Evolutionary conservation across 495 filamentous ascomycete species (phyloP).

Genomic region (Penicillium riverlandense): DNA sequence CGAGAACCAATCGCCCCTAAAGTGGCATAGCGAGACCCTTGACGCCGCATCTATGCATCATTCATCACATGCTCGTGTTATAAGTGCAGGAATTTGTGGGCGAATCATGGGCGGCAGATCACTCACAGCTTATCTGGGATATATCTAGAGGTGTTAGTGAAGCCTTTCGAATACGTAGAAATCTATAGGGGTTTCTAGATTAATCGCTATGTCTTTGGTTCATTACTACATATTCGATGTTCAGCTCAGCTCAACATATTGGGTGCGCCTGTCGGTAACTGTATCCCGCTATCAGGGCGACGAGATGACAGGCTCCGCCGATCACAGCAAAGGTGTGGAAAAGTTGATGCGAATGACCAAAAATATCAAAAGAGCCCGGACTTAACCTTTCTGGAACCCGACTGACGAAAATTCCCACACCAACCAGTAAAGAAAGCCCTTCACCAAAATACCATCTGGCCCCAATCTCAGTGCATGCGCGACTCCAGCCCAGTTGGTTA

Average conservation of each 20-base stretch:
- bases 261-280: neutral
- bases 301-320: slow-evolving; percentile 4
- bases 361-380: slow-evolving; percentile 8
- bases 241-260: neutral
- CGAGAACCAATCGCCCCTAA: too few species aligned
- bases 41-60: too few species aligned
- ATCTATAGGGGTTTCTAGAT: too few species aligned
- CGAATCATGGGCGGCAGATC: too few species aligned
- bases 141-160: too few species aligned
- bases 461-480: slow-evolving; percentile 6
- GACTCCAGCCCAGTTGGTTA: slow-evolving; percentile 3
- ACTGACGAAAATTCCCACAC: slow-evolving; percentile 5
- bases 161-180: too few species aligned
- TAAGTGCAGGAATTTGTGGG: too few species aligned
- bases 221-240: neutral
- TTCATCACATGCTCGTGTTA: too few species aligned
- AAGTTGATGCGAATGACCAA: slow-evolving; percentile 10
- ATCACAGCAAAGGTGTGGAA: slow-evolving; percentile 7
- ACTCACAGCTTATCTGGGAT: too few species aligned
- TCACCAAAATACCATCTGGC: slow-evolving; percentile 8
- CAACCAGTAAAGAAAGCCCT: slow-evolving; percentile 4
- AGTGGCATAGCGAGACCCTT: too few species aligned
- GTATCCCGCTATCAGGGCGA: slow-evolving; percentile 1
- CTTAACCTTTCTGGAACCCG: slow-evolving; percentile 8
- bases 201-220: too few species aligned